Evolutionary conservation across 768 basidiomycete species (phyloP), one percentile per base, ranked within the genome.

Genomic region (Boletus fagicola): DNA sequence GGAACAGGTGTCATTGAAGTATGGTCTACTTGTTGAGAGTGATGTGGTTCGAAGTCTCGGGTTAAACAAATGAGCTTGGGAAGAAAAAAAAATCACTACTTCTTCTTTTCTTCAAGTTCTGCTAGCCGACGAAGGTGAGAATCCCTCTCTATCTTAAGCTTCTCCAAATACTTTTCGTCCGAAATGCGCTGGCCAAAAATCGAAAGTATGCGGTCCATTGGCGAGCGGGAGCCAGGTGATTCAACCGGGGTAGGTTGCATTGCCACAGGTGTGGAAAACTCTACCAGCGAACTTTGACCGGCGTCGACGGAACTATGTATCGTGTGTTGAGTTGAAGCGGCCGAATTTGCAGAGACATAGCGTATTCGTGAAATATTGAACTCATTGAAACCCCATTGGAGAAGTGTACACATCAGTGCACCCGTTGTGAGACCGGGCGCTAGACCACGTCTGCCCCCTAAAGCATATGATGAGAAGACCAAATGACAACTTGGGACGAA

Each of bases 331-430:
- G 31, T 24, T 18, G 56, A 13, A 35, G 16, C 18, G 38, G 24
- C 51, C 49, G 50, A 59, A 43, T 60, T 64, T 49, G 70, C 71
- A 36, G 80, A 79, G 45, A 86, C 64, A 56, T 83, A 82, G 68
- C 80, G 79, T 55, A 93, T 73, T 57, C 91, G 78, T 50, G 75
- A 67, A 28, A 92, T 73, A 42, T 74, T 73, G n/a, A 84, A 55
- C 67, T 91, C 87, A 65, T 94, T 95, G 72, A 79, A 85, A 12
- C 76, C 76, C 59, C 83, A 77, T 68, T 95, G 93, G 12, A 92
- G 70, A 15, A 83, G 53, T 1, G 83, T 77, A 63, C 87, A 87
- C 40, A 81, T 74, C 3, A 83, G 62, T 12, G 79, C 81, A 18
- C 82, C 83, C 0, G 87, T 87, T 4, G 83, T 62, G 35, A 83